Percentiles rank a stretch among this genome's conserved stretches.
Conservation (phyloP, 257 asterid genomes). For the Solanum rostratum region DNA sequence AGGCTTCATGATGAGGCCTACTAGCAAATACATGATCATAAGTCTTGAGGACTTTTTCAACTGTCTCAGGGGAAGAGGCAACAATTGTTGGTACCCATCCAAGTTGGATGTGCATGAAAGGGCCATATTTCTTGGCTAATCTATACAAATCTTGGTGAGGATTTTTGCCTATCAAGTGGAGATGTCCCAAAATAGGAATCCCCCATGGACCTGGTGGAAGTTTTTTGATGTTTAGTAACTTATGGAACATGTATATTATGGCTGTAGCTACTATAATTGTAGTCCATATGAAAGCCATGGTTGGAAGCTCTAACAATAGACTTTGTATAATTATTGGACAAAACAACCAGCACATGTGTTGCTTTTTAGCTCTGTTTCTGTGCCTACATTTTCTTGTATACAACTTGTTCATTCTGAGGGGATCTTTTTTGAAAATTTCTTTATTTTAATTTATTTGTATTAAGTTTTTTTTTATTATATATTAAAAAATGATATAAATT, state of each 20-base stretch:
- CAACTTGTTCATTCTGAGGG: no score
- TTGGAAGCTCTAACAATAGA: not conserved
- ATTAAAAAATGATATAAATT: no score
- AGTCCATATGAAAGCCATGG: not conserved
- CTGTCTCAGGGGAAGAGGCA: conserved; percentile 11
- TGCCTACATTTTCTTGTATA: no score
- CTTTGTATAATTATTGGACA: not conserved
- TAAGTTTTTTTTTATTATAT: no score
- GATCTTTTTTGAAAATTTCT: no score
- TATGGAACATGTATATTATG: not conserved
- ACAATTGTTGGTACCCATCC: conserved; percentile 5
- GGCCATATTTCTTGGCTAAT: conserved; percentile 11
- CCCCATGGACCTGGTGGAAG: conserved; percentile 4
- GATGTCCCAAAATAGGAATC: conserved; percentile 11
- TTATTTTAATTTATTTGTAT: no score
- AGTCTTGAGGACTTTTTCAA: conserved; percentile 8
- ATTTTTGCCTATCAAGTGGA: conserved; percentile 12
- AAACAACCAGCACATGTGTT: no score
- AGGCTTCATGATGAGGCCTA: conserved; percentile 2
- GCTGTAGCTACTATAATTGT: not conserved
- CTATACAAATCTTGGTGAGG: conserved; percentile 4
- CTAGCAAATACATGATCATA: conserved; percentile 10
- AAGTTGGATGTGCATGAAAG: conserved; percentile 6
- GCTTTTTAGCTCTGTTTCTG: no score
- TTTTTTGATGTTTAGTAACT: not conserved